phyloP scores from a whole-genome alignment of 352 stramenopile genomes.

The Aphanomyces cochlioides region DNA sequence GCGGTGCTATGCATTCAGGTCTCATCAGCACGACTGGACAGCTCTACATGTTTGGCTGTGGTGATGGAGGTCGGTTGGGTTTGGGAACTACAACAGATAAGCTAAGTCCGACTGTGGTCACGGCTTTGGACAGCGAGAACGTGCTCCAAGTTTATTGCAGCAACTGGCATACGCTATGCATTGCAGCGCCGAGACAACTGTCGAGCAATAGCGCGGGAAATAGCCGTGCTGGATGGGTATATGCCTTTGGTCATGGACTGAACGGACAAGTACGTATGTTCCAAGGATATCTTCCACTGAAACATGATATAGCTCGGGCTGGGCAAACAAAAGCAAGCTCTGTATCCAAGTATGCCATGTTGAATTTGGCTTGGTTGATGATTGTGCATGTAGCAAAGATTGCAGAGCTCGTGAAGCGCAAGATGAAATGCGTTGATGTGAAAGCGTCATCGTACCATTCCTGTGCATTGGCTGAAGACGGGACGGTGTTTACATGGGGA shows the following conservation, averaged over 20 bases:
- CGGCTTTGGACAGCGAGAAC: conserved; percentile 44
- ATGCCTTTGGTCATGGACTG: conserved; percentile 60
- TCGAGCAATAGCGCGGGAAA: background rate
- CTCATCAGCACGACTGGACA: conserved; percentile 52
- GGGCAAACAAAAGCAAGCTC: conserved; percentile 60
- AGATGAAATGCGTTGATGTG: conserved; percentile 47
- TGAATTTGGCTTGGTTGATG: background rate
- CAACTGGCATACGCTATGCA: conserved; percentile 69
- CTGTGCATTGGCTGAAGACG: conserved; percentile 49
- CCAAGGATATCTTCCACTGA: background rate
- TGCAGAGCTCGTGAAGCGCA: conserved; percentile 48
- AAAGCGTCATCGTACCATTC: conserved; percentile 56
- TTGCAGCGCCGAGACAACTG: conserved; percentile 37
- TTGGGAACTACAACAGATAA: conserved; percentile 51
- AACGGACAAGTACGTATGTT: conserved; percentile 50
- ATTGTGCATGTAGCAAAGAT: conserved; percentile 30
- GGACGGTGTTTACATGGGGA: conserved; percentile 69
- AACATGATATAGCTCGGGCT: conserved; percentile 44
- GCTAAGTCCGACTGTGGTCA: conserved; percentile 48
- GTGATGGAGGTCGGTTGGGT: conserved; percentile 87
- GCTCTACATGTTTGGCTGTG: conserved; percentile 84
- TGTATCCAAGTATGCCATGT: conserved; percentile 51
- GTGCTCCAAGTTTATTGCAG: conserved; percentile 57
- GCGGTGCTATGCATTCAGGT: conserved; percentile 81
- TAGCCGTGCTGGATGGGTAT: conserved; percentile 45